A percentile compares a stretch with the other conserved stretches of the same genome.
Evolutionary conservation across 331 rosid genomes (phyloP).

Genomic region (Rosa hybrid): DNA sequence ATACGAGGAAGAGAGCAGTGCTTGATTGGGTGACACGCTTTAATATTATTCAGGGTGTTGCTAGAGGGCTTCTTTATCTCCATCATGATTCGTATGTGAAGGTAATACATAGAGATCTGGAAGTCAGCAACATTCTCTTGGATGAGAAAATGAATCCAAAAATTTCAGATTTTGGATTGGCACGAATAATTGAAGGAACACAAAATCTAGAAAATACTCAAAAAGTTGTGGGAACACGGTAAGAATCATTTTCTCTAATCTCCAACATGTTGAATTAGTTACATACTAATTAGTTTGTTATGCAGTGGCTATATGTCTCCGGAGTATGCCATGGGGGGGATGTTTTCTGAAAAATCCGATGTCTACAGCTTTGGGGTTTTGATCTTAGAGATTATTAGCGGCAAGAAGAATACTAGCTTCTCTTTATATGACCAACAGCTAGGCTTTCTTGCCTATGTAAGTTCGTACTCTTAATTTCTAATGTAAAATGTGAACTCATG

Average conservation of each 20-base stretch:
- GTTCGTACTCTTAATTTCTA: not conserved
- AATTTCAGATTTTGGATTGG: constrained; percentile 45
- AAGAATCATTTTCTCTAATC: not conserved
- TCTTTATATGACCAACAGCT: constrained; percentile 6
- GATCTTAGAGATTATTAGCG: constrained; percentile 32
- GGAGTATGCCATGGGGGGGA: constrained; percentile 40
- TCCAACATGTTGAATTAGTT: not conserved
- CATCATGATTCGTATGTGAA: constrained; percentile 12
- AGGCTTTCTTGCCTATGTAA: constrained; percentile 33
- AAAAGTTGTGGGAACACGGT: constrained; percentile 42
- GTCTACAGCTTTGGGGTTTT: constrained; percentile 40
- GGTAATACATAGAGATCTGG: constrained; percentile 13
- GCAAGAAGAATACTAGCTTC: constrained; percentile 31
- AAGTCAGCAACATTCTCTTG: constrained; percentile 40
- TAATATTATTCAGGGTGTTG: constrained; percentile 34
- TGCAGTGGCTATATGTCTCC: constrained; percentile 47
- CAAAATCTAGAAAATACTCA: constrained; percentile 26
- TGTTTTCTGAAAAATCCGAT: constrained; percentile 39
- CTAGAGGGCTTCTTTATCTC: constrained; percentile 40
- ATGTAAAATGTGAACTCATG: not conserved
- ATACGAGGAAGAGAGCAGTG: not conserved
- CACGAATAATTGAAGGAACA: constrained; percentile 33
- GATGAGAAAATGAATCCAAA: constrained; percentile 34
- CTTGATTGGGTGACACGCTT: constrained; percentile 47
- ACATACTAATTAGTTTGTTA: not conserved